Conservation (phyloP, 78 protist genomes). For the Salpingoeca rosetta region DNA sequence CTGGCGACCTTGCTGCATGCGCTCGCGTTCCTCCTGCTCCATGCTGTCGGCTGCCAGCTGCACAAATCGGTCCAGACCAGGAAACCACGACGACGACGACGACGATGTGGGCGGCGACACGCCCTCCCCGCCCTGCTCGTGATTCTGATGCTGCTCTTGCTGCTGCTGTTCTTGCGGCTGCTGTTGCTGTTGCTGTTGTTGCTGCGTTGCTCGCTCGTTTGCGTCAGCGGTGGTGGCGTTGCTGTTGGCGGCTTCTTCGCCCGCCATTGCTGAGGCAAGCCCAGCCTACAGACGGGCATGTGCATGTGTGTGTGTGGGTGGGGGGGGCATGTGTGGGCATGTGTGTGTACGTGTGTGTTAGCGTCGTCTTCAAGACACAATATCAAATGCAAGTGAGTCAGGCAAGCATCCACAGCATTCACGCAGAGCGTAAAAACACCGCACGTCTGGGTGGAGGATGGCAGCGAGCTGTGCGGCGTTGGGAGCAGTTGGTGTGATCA, state of each 20-base stretch:
- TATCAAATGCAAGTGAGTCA: background rate
- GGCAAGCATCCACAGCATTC: background rate
- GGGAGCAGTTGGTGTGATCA: background rate
- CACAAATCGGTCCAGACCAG: background rate
- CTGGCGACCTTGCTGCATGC: background rate
- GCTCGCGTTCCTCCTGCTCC: background rate
- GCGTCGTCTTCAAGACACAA: background rate
- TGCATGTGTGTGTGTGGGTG: background rate
- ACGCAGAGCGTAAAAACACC: background rate
- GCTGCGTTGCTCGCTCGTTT: too few species aligned
- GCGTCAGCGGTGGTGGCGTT: too few species aligned
- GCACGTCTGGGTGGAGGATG: background rate
- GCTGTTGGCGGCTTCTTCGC: too few species aligned
- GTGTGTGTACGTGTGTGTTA: background rate
- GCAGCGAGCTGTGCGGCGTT: background rate
- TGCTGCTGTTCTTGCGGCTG: background rate
- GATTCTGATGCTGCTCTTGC: background rate
- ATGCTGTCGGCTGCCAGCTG: background rate
- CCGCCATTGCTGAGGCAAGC: too few species aligned
- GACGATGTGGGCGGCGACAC: too few species aligned
- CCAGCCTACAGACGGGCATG: too few species aligned
- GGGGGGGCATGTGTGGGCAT: background rate
- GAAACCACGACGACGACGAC: background rate
- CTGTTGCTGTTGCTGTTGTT: too few species aligned
- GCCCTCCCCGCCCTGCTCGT: too few species aligned